Base-by-base conservation (phyloP, 192 early-diverging fungal genomes). In the Backusella circina region DNA sequence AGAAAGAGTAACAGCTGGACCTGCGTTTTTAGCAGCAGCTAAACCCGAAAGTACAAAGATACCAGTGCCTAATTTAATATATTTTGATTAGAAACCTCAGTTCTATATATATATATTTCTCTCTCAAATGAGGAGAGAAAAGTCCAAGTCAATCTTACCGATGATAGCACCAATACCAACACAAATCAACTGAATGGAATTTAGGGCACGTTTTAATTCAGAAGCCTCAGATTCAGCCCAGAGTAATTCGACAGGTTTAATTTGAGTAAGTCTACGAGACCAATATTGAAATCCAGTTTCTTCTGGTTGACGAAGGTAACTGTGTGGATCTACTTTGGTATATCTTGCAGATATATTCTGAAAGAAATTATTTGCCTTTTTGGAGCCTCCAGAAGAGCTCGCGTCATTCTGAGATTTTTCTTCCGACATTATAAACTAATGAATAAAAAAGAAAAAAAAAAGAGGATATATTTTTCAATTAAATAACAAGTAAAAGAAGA, bases 1-100 rank as follows among this genome's bases (percentile, higher is more conserved):
- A 18, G 94, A 94, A 37, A 97, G 72, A 6, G 94, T 90, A 10
- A 97, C 83, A 3, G 92, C 93, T 2, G 96, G 96, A 0, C 96
- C 96, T 21, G 96, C 91, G 67, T 94, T 87, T 10, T 88, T 81
- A 0, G 83, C 87, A 23, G 96, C 96, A 1, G 94, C 95, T 8
- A 83, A 81, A 44, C 92, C 93, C 23, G 80, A 81, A n/a, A 81
- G 38, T 2, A 81, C 80, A 70, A 81, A 81, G 38, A 81, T 81
- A 67, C 80, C 80, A 51, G 75, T 81, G 41, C 54, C 54, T 57
- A 57, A 26, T 26, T n/a, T 21, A 21, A 26, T 26, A 23, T 12
- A 26, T 21, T 51, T 51, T 13, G n/a, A 57, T 57, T 23, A 57
- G 54, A 10, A 7, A 0, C 12, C 23, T 23, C 10, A 23, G 3